Conservation (phyloP, 1,284 basidiomycete species). For the Hymenochaete sp. region DNA sequence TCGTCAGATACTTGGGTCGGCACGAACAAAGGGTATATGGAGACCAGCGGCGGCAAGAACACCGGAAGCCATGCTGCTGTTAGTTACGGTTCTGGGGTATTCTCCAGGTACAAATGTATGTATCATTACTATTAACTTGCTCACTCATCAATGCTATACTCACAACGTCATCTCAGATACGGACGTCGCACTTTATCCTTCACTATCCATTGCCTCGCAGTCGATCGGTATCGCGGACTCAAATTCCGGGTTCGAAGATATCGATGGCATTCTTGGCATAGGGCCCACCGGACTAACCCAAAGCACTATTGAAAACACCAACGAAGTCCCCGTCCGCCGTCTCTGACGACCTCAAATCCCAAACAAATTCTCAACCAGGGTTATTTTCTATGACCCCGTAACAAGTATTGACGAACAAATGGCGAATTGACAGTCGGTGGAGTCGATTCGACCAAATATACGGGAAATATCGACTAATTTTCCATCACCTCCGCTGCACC, state of each 20-base stretch:
- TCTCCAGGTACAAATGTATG: conserved; percentile 18
- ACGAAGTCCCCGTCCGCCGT: conserved; percentile 21
- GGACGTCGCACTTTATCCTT: not conserved
- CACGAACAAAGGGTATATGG: conserved; percentile 16
- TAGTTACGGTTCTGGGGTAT: conserved; percentile 19
- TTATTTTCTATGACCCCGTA: conserved; percentile 21
- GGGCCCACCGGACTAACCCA: conserved; percentile 21
- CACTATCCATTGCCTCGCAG: conserved; percentile 27
- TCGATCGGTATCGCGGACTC: conserved; percentile 30
- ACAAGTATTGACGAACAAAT: conserved; percentile 15
- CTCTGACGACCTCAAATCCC: conserved; percentile 20
- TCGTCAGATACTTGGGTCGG: conserved; percentile 25
- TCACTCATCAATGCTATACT: not conserved
- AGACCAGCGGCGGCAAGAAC: conserved; percentile 15
- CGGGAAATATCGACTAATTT: conserved; percentile 14
- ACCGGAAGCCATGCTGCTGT: conserved; percentile 17
- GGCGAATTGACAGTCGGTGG: conserved; percentile 23
- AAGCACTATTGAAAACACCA: conserved; percentile 23
- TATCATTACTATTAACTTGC: not conserved
- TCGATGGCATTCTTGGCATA: conserved; percentile 19
- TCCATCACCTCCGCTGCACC: conserved; percentile 23
- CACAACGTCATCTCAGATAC: not conserved
- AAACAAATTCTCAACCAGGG: conserved; percentile 19
- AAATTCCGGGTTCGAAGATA: conserved; percentile 29
- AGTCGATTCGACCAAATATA: conserved; percentile 17